Evolutionary conservation across 495 filamentous ascomycete genomes (phyloP), one percentile per base, ranked within the genome.

Genomic region (Chaetomium fimeti): DNA sequence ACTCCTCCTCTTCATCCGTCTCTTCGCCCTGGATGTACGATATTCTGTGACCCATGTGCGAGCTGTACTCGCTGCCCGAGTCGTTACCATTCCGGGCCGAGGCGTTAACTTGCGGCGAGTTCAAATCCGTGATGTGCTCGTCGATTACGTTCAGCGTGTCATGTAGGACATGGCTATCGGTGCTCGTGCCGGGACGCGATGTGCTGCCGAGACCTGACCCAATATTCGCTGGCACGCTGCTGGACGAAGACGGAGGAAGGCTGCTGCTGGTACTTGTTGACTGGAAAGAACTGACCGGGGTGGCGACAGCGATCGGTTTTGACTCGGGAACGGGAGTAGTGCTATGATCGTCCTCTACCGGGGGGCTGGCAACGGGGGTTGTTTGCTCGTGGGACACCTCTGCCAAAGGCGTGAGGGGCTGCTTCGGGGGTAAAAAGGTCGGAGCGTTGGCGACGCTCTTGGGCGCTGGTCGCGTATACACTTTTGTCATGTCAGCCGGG

Each of bases 121-220:
- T 88, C 61, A 99, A 88, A 72, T 97, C 91, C 27, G 92, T 97
- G 54, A 99, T 98, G 73, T 97, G 95, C 75, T 99, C 95, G 70
- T 99, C 86, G 70, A 99, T 99, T 38, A 98, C 95, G 69, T 91
- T 96, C 62, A 99, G 76, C 0, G 95, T 98, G 71, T 99, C 93
- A 71, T 96, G 92, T 81, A 99, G 91, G 28, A 98, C 93, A 3
- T 92, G 91, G 71, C 91, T 93, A 61, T 81, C 82, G 71, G 77
- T 78, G 62, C 75, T 80, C n/a, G 64, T 57, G 73, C 72, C 75
- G 29, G 75, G 66, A 7, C 75, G 76, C 38, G 65, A 60, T 24
- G 67, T 59, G 63, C 55, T 71, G n/a, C 68, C 62, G n/a, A 68
- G 43, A 2, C 59, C 61, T 24, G 68, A 42, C 13, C 45, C 51